Percentiles rank a stretch among this genome's conserved stretches.
These are phyloP conservation scores for Cardamine chenopodiifolia DNA, from an alignment of 345 rosid species.

Conservation along the genomic window DNA sequence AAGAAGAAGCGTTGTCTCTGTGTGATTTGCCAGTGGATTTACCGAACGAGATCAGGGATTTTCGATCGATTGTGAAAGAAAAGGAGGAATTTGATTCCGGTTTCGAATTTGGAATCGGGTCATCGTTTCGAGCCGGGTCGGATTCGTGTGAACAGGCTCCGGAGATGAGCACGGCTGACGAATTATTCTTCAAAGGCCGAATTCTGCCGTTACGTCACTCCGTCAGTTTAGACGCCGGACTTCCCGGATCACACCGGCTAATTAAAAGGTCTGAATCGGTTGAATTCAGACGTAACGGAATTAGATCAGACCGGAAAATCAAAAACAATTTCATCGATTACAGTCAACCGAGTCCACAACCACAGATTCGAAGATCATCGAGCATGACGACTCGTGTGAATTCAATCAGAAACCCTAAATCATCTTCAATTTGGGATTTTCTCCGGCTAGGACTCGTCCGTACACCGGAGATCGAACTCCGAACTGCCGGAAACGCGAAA, in stretches of 20 bases:
- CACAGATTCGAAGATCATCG: conserved; percentile 58
- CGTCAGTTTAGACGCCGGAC: conserved; percentile 53
- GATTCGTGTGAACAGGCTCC: conserved; percentile 46
- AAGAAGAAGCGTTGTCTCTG: conserved; percentile 72
- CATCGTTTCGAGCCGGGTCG: conserved; percentile 47
- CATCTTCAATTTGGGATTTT: conserved; percentile 67
- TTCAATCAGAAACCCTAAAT: conserved; percentile 45
- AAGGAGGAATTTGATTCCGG: conserved; percentile 53
- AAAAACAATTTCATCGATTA: conserved; percentile 52
- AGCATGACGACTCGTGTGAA: conserved; percentile 42
- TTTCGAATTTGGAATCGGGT: conserved; percentile 52
- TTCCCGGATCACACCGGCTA: conserved; percentile 27
- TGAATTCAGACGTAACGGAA: conserved; percentile 45
- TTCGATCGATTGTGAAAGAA: neutral
- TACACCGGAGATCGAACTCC: conserved; percentile 71
- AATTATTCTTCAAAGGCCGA: conserved; percentile 71
- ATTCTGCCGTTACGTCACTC: conserved; percentile 71
- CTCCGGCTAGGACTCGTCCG: conserved; percentile 71
- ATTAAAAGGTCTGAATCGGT: conserved; percentile 61
- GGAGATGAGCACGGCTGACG: conserved; percentile 77
- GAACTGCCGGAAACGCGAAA: conserved; percentile 41
- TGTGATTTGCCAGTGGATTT: conserved; percentile 63
- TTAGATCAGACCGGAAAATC: conserved; percentile 43
- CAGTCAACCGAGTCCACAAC: conserved; percentile 74
- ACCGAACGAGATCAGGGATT: neutral